Evolutionary conservation across 768 basidiomycete species (phyloP).

Genomic region (Leccinum boreale): DNA sequence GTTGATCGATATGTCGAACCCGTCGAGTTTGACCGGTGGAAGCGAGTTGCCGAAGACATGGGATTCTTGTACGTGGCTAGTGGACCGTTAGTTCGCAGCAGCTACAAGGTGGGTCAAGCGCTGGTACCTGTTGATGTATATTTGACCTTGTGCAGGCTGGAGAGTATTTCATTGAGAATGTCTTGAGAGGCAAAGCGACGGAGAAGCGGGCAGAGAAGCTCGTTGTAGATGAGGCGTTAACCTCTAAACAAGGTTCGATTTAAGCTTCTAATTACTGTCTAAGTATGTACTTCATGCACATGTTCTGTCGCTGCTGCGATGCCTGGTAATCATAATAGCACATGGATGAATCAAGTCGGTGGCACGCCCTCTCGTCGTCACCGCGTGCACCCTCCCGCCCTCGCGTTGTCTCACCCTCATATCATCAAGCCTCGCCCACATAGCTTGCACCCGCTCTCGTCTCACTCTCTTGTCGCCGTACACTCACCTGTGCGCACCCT

Average conservation of each 20-base stretch:
- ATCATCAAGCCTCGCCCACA: no score
- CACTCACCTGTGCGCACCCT: neutral
- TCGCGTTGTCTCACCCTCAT: no score
- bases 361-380: neutral
- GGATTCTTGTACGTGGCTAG: constrained; percentile 98
- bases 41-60: constrained; percentile 82
- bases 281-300: neutral
- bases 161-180: constrained; percentile 93
- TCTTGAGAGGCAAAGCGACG: constrained; percentile 59
- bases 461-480: no score
- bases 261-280: neutral
- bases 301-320: neutral
- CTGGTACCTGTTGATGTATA: neutral
- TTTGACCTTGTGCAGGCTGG: constrained; percentile 62
- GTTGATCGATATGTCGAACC: constrained; percentile 96
- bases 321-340: neutral
- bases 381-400: neutral
- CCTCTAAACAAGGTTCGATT: constrained; percentile 4
- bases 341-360: neutral
- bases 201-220: constrained; percentile 40
- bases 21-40: constrained; percentile 91
- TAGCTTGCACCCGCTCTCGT: no score
- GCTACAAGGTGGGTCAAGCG: constrained; percentile 79
- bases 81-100: constrained; percentile 92
- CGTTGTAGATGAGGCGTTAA: constrained; percentile 19